phyloP scores from a whole-genome alignment of 768 basidiomycete genomes.

The Mycena vulgaris region DNA sequence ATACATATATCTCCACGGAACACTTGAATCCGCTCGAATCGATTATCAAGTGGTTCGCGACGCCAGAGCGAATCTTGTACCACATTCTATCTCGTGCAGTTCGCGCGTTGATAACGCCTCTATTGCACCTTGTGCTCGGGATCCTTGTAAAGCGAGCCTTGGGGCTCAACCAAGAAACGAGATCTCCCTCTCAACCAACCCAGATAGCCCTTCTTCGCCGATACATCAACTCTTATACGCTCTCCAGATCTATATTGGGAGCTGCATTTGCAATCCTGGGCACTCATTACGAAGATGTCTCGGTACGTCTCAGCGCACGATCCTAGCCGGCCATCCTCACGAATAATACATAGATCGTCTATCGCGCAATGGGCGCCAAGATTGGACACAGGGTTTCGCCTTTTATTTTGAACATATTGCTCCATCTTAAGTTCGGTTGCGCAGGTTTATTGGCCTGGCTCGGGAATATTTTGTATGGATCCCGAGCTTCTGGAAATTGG shows the following conservation, averaged over 20 bases:
- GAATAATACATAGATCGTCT: conserved; percentile 37
- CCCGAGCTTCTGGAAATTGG: conserved; percentile 64
- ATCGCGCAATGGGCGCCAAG: conserved; percentile 63
- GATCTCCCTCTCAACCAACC: conserved; percentile 47
- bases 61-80: conserved; percentile 55
- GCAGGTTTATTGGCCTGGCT: conserved; percentile 2
- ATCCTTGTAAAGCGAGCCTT: conserved; percentile 59
- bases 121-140: conserved; percentile 55
- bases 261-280: conserved; percentile 59
- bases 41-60: conserved; percentile 62
- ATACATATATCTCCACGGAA: conserved; percentile 43
- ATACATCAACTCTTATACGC: conserved; percentile 55
- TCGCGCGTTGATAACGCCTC: conserved; percentile 52
- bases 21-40: conserved; percentile 55
- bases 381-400: conserved; percentile 49
- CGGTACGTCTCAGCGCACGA: conserved; percentile 45
- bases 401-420: neutral
- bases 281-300: conserved; percentile 61
- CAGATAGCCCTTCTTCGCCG: conserved; percentile 47
- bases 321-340: neutral
- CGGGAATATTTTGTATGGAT: conserved; percentile 49
- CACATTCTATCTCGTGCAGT: conserved; percentile 58
- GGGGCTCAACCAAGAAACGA: conserved; percentile 51
- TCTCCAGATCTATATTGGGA: conserved; percentile 53
- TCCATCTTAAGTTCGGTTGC: conserved; percentile 39